Percentiles rank a stretch among this genome's conserved stretches.
phyloP scores from a whole-genome alignment of 106 monocot genomes.

The Cymbidium sinense region DNA sequence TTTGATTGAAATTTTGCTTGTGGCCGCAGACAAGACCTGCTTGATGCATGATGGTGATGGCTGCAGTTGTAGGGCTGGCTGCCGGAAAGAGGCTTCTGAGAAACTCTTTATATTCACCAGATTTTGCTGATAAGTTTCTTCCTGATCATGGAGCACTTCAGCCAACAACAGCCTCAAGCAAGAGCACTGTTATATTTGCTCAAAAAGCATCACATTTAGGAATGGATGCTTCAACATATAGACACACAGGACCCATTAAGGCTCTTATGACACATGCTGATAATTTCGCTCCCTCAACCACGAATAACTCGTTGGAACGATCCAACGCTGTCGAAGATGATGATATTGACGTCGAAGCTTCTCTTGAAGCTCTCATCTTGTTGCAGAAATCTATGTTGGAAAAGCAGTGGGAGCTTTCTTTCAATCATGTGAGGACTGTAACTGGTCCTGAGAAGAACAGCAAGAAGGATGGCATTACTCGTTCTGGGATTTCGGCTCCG shows the following conservation, averaged over 20 bases:
- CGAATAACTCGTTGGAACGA: slow-evolving; percentile 19
- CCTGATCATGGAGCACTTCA: slow-evolving; percentile 37
- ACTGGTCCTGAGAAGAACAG: slow-evolving; percentile 16
- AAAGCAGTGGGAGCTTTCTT: slow-evolving; percentile 89
- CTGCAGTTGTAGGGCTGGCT: slow-evolving; percentile 74
- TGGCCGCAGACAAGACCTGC: slow-evolving; percentile 1
- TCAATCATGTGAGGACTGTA: slow-evolving; percentile 19
- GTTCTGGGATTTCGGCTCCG: slow-evolving; percentile 72
- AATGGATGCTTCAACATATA: slow-evolving; percentile 27
- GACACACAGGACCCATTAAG: slow-evolving; percentile 34
- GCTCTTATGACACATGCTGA: slow-evolving; percentile 52
- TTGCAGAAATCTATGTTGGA: slow-evolving; percentile 94
- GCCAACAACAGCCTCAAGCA: slow-evolving; percentile 21
- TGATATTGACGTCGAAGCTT: slow-evolving; percentile 47
- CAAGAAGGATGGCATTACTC: slow-evolving; percentile 22
- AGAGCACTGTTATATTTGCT: slow-evolving; percentile 31
- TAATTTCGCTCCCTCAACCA: slow-evolving; percentile 25
- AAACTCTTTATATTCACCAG: slow-evolving; percentile 65
- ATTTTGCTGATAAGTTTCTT: slow-evolving; percentile 47
- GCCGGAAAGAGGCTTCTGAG: slow-evolving; percentile 71
- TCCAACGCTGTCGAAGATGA: slow-evolving; percentile 18
- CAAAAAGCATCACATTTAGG: slow-evolving; percentile 42
- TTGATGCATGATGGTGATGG: slow-evolving; percentile 48
- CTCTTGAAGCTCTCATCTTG: slow-evolving; percentile 74
- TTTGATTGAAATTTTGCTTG: not conserved